phyloP scores from a whole-genome alignment of 31 red algal species.

The Asparagopsis taxiformis region DNA sequence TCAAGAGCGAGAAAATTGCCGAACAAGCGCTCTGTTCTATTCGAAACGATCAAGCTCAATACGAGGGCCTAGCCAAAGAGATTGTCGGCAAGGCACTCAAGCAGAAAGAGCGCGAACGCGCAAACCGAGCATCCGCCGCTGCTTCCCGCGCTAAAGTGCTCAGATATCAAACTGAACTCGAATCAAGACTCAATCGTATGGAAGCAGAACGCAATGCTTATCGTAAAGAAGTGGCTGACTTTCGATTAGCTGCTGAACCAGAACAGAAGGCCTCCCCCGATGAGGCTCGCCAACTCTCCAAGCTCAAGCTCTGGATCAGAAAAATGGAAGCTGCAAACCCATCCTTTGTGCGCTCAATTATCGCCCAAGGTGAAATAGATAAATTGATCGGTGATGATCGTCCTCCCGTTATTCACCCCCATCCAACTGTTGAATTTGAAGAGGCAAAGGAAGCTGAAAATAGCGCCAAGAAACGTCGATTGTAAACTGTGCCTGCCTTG shows the following conservation, averaged over 20 bases:
- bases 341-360: constrained; percentile 36
- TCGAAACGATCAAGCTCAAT: constrained; percentile 44
- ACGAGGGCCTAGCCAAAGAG: constrained; percentile 62
- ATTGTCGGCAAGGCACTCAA: constrained; percentile 69
- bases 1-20: constrained; percentile 75
- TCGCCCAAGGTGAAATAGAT: constrained; percentile 48
- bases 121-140: constrained; percentile 72
- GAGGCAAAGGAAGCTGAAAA: too few relatives aligned
- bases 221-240: constrained; percentile 30
- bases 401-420: background rate
- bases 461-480: too few relatives aligned
- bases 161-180: constrained; percentile 64
- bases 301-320: constrained; percentile 43
- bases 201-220: constrained; percentile 74
- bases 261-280: background rate
- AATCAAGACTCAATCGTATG: constrained; percentile 51
- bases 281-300: constrained; percentile 12
- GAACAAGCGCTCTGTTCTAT: constrained; percentile 48
- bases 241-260: constrained; percentile 1
- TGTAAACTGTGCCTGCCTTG: too few relatives aligned
- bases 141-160: constrained; percentile 63
- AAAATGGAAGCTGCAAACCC: constrained; percentile 51
- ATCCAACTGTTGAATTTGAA: too few relatives aligned
- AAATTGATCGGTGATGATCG: constrained; percentile 7
- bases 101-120: constrained; percentile 67